These are phyloP conservation scores for Boletus barrowsii DNA, from an alignment of 768 basidiomycete genomes.

Conservation along the genomic window DNA sequence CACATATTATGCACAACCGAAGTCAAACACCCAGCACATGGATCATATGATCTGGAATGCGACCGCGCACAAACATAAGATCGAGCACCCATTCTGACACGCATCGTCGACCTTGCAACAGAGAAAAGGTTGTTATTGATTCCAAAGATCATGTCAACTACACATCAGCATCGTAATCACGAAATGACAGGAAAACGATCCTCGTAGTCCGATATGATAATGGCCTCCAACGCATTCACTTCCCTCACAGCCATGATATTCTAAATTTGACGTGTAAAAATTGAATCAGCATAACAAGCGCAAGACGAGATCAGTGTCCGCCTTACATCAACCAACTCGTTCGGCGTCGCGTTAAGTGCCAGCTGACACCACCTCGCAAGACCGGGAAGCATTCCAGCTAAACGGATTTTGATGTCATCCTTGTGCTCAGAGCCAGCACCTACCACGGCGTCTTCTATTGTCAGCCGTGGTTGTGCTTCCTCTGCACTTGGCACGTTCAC, in stretches of 20 bases:
- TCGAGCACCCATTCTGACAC: too few relatives aligned
- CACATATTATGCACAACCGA: too few relatives aligned
- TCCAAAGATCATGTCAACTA: background rate
- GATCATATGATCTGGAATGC: too few relatives aligned
- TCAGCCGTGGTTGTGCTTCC: slow-evolving; percentile 8
- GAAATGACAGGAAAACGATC: slow-evolving; percentile 36
- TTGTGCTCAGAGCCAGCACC: background rate
- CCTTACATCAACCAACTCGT: slow-evolving; percentile 80
- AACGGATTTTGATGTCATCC: slow-evolving; percentile 52
- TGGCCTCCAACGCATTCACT: slow-evolving; percentile 65
- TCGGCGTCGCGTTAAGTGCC: slow-evolving; percentile 66
- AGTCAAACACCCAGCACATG: too few relatives aligned
- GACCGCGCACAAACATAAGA: too few relatives aligned
- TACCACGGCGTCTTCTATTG: slow-evolving; percentile 19
- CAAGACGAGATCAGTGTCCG: slow-evolving; percentile 12
- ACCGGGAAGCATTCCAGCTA: slow-evolving; percentile 80
- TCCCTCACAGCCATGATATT: slow-evolving; percentile 61
- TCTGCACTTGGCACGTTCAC: slow-evolving; percentile 7
- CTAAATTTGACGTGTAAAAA: slow-evolving; percentile 32
- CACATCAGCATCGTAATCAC: slow-evolving; percentile 4
- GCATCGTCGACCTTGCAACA: background rate
- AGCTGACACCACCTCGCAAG: slow-evolving; percentile 75
- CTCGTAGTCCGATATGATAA: slow-evolving; percentile 68
- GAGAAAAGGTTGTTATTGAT: background rate
- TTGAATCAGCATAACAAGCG: slow-evolving; percentile 1